phyloP scores from a whole-genome alignment of 2,329 filamentous ascomycete species.

The Pestalotiopsis sp. region DNA sequence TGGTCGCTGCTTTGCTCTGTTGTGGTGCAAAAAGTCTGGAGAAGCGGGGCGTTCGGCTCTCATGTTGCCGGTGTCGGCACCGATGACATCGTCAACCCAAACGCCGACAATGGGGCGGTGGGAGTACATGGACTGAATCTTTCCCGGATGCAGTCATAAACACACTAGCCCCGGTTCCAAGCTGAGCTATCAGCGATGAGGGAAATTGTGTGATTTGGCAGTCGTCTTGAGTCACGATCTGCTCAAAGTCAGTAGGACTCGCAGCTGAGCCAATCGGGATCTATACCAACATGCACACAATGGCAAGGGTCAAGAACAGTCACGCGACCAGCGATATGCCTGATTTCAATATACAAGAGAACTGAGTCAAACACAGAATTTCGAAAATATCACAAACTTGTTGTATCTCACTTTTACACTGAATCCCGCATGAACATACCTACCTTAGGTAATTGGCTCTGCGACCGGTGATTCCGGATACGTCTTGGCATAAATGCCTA shows the following conservation, averaged over 20 bases:
- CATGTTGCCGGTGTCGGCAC: constrained; percentile 8
- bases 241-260: not conserved
- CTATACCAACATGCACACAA: not conserved
- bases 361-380: not conserved
- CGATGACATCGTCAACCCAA: constrained; percentile 5
- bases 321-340: not conserved
- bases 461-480: too few species aligned
- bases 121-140: not conserved
- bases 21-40: not conserved
- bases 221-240: not conserved
- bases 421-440: too few species aligned
- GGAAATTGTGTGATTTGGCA: not conserved
- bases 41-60: constrained; percentile 4
- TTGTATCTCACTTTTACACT: too few species aligned
- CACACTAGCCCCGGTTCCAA: not conserved
- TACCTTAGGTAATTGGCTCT: too few species aligned
- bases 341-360: not conserved
- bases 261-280: not conserved
- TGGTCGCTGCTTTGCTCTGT: too few species aligned
- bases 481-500: too few species aligned
- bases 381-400: too few species aligned
- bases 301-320: not conserved
- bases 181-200: not conserved
- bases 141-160: not conserved
- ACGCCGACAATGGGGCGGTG: not conserved